Percentiles rank a stretch among this genome's conserved stretches.
phyloP scores from a whole-genome alignment of 805 yeast species.

The Candida ovalis region DNA sequence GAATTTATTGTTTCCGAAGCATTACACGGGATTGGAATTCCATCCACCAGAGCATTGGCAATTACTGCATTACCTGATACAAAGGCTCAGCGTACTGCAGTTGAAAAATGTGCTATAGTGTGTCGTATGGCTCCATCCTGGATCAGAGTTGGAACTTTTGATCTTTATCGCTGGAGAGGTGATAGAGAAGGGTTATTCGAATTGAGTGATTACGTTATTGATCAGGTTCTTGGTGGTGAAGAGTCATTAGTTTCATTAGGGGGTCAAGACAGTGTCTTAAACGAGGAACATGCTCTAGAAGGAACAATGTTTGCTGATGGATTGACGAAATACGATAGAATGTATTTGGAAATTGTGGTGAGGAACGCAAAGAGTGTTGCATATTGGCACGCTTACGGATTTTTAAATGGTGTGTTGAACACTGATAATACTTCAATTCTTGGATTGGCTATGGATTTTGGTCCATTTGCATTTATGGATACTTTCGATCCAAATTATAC shows the following conservation, averaged over 20 bases:
- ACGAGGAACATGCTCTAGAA: conserved; percentile 25
- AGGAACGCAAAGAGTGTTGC: conserved; percentile 78
- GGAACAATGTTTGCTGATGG: conserved; percentile 23
- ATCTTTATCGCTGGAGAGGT: conserved; percentile 69
- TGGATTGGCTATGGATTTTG: conserved; percentile 88
- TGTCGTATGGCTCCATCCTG: conserved; percentile 80
- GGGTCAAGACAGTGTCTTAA: conserved; percentile 23
- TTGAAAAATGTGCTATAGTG: conserved; percentile 82
- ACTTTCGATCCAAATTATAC: conserved; percentile 76
- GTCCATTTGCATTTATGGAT: conserved; percentile 92
- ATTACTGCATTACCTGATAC: conserved; percentile 71
- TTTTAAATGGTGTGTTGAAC: conserved; percentile 88
- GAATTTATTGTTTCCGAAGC: conserved; percentile 86
- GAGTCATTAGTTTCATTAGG: conserved; percentile 25
- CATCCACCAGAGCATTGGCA: conserved; percentile 80
- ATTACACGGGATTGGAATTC: conserved; percentile 75
- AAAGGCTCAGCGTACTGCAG: conserved; percentile 64
- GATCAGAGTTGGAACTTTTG: conserved; percentile 88
- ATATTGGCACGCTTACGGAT: conserved; percentile 87
- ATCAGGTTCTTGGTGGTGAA: conserved; percentile 50
- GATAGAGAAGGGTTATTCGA: conserved; percentile 59
- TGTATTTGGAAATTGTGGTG: conserved; percentile 68
- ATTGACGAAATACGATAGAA: conserved; percentile 59
- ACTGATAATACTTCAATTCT: conserved; percentile 91
- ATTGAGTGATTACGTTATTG: conserved; percentile 70